phyloP scores from a whole-genome alignment of 768 basidiomycete species.

The Myochromella boudieri region DNA sequence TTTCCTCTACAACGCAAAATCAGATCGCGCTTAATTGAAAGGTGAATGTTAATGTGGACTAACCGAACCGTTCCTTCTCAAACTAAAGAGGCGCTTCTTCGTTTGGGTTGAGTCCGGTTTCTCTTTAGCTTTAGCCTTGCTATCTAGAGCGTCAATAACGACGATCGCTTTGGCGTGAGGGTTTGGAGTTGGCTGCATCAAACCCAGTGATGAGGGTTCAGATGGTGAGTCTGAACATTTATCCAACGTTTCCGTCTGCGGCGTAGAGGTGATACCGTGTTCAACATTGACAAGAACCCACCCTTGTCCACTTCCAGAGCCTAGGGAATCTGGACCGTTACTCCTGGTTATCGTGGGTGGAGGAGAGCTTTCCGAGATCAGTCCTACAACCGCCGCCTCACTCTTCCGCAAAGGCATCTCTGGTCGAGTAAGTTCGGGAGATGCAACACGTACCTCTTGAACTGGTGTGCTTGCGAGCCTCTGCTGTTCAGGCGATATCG shows the following conservation, averaged over 20 bases:
- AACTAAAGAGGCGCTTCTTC: slow-evolving; percentile 36
- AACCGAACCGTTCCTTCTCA: slow-evolving; percentile 38
- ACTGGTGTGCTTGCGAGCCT: slow-evolving; percentile 31
- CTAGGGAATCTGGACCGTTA: slow-evolving; percentile 3
- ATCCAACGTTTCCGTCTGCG: slow-evolving; percentile 6
- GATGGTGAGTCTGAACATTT: background rate
- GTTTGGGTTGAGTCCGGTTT: slow-evolving; percentile 15
- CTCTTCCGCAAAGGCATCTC: slow-evolving; percentile 53
- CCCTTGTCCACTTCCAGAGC: slow-evolving; percentile 44
- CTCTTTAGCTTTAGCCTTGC: slow-evolving; percentile 38
- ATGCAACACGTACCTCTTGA: slow-evolving; percentile 49
- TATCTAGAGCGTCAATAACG: slow-evolving; percentile 56
- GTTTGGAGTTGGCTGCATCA: background rate
- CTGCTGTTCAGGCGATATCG: slow-evolving; percentile 23
- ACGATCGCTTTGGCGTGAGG: slow-evolving; percentile 63
- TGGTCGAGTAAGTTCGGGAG: slow-evolving; percentile 51
- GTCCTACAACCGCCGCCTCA: slow-evolving; percentile 59
- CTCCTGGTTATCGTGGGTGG: slow-evolving; percentile 16
- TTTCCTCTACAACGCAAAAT: slow-evolving; percentile 9
- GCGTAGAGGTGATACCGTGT: slow-evolving; percentile 25
- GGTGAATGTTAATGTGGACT: slow-evolving; percentile 21
- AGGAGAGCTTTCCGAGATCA: slow-evolving; percentile 37
- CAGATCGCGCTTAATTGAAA: background rate
- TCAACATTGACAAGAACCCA: slow-evolving; percentile 71
- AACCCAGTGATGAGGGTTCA: background rate